Evolutionary conservation across 2,329 filamentous ascomycete species (phyloP).

Genomic region (Penicillium expansum): DNA sequence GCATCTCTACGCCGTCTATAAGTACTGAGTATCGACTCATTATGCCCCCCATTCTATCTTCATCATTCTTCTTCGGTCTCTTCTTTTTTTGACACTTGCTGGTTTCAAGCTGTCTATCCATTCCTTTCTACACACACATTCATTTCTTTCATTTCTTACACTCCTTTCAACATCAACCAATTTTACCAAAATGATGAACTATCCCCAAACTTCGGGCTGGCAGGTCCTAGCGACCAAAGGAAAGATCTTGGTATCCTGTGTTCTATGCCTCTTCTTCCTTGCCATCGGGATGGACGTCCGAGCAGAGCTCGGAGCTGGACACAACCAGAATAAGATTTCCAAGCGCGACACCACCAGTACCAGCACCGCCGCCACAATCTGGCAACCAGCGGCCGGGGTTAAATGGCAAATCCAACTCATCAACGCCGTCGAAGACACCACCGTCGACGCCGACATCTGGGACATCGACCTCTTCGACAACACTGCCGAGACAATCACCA

Average conservation of each 20-base stretch:
- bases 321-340: neutral
- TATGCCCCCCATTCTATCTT: neutral
- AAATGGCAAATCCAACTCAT: constrained; percentile 63
- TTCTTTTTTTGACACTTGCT: constrained; percentile 10
- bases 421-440: constrained; percentile 42
- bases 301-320: neutral
- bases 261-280: constrained; percentile 2
- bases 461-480: constrained; percentile 62
- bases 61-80: neutral
- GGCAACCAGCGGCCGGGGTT: constrained; percentile 53
- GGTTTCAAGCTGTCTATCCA: constrained; percentile 10
- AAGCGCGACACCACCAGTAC: constrained; percentile 2
- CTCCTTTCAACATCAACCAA: neutral
- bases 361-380: constrained; percentile 26
- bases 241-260: neutral
- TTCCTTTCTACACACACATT: constrained; percentile 3
- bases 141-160: constrained; percentile 4
- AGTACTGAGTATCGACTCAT: neutral
- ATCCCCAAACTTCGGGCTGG: neutral
- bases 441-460: constrained; percentile 55
- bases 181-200: neutral
- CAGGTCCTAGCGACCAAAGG: constrained; percentile 1
- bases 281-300: constrained; percentile 3
- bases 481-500: constrained; percentile 45
- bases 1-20: neutral